A percentile compares a stretch with the other conserved stretches of the same genome.
phyloP scores from a whole-genome alignment of 345 rosid species.

The Excoecaria agallocha region DNA sequence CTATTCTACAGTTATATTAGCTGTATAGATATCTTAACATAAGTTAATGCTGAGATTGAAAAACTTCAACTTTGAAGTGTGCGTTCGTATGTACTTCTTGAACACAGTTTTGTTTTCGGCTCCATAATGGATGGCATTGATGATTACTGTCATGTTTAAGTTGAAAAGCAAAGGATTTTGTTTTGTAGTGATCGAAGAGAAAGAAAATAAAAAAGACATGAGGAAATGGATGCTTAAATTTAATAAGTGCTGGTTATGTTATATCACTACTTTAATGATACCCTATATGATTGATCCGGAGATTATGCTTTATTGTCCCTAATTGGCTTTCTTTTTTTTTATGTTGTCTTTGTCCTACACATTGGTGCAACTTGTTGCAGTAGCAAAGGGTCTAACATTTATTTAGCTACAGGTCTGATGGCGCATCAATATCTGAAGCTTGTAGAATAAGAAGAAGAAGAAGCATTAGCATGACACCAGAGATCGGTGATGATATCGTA shows the following conservation, averaged over 20 bases:
- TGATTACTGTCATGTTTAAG: too few species aligned
- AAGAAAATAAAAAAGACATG: neutral
- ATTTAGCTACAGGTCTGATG: slow-evolving; percentile 69
- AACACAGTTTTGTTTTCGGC: neutral
- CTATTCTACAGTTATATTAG: too few species aligned
- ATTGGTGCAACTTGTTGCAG: neutral
- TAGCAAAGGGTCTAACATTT: slow-evolving; percentile 14
- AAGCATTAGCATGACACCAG: slow-evolving; percentile 97
- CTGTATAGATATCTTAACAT: too few species aligned
- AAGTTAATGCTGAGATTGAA: neutral
- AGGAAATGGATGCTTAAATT: neutral
- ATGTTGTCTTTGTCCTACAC: neutral
- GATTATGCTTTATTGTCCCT: neutral
- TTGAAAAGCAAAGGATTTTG: too few species aligned
- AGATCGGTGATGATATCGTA: slow-evolving; percentile 97
- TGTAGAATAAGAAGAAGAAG: slow-evolving; percentile 92
- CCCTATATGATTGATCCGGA: neutral
- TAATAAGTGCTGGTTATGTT: neutral
- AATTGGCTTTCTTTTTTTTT: neutral
- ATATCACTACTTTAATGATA: neutral
- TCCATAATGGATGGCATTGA: neutral
- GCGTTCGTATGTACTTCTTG: neutral
- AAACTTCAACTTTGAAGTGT: neutral
- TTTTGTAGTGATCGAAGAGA: too few species aligned
- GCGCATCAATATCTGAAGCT: slow-evolving; percentile 69